Conservation (phyloP, 2,329 filamentous ascomycete species). For the Cordyceps pruinosa region DNA sequence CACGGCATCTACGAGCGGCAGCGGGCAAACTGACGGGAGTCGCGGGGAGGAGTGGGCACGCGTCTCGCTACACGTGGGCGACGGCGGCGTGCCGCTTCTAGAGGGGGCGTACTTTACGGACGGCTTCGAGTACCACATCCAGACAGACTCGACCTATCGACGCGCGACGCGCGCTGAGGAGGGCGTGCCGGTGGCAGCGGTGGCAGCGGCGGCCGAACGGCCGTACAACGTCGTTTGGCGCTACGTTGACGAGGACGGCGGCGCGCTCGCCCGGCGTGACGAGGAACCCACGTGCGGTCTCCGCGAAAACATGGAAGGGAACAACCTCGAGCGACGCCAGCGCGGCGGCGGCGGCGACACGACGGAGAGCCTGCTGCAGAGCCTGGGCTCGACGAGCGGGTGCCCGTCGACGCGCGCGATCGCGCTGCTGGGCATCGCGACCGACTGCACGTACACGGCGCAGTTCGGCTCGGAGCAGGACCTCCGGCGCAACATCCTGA, state of each 20-base stretch:
- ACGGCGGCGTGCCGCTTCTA: conserved; percentile 6
- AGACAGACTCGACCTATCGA: conserved; percentile 12
- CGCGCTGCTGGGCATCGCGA: conserved; percentile 82
- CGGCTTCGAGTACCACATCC: conserved; percentile 15
- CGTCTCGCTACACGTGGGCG: conserved; percentile 6
- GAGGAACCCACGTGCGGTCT: conserved; percentile 1
- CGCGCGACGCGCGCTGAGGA: not conserved
- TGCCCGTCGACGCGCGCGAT: conserved; percentile 76
- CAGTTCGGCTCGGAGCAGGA: conserved; percentile 57
- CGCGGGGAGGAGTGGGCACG: conserved; percentile 11
- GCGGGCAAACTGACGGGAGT: not conserved
- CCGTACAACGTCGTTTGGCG: conserved; percentile 13
- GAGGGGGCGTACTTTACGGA: conserved; percentile 15
- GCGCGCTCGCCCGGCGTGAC: not conserved
- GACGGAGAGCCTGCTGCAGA: conserved; percentile 5
- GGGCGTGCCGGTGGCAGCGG: too few species aligned
- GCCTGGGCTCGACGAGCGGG: conserved; percentile 66
- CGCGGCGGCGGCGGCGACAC: conserved; percentile 1
- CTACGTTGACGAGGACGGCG: not conserved
- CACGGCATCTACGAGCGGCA: not conserved
- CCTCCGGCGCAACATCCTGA: conserved; percentile 64
- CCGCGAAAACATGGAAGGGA: not conserved
- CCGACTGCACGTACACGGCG: conserved; percentile 75
- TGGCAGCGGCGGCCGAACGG: not conserved
- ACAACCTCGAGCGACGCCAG: not conserved